Base-by-base conservation (phyloP, 2,329 filamentous ascomycete species). In the Epichloe bromicola region DNA sequence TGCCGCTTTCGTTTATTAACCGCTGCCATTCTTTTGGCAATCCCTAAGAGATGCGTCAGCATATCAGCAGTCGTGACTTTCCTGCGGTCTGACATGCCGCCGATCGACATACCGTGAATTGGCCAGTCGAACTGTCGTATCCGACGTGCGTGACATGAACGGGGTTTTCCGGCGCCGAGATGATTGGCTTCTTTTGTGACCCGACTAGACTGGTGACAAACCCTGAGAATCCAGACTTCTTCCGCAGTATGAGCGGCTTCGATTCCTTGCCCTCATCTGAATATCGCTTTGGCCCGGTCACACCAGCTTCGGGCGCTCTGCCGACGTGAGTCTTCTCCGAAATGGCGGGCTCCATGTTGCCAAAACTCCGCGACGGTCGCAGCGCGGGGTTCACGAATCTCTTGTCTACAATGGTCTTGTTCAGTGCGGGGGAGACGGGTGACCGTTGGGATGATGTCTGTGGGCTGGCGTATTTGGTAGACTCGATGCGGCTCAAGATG, bases 1-100 rank as follows among this genome's bases (percentile, higher is more conserved):
- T 96, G 57, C 93, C 93, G 67, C 88, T 95, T 68, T 95, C 90
- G 70, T 91, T 88, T 63, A 98, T 82, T 65, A 96, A 80, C 55
- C 88, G 85, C 70, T 97, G 91, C 93, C 93, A 98, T 78, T 97
- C 93, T 68, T 93, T 94, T 17, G 93, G 93, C 30, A 98, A 77
- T 56, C 93, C 93, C 89, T 93, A 63, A 54, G 39, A n/a, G 23
- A 26, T 30, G 50, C 46, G 53, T 58, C 55, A 60, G 55, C 54
- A 55, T 33, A 15, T 11, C 11, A 23, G 17, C 11, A 7, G 10
- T 30, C 30, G 11, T 30, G 3, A 30, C 30, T 30, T 30, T 30
- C 30, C 30, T 1, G 37, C 7, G 5, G 37, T 11, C 8, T 2
- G 33, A 20, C 5, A 23, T 15, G 33, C 17, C 14, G 5, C 20